Conservation (phyloP, 305 asterid genomes). For the Plantago lanceolata region DNA sequence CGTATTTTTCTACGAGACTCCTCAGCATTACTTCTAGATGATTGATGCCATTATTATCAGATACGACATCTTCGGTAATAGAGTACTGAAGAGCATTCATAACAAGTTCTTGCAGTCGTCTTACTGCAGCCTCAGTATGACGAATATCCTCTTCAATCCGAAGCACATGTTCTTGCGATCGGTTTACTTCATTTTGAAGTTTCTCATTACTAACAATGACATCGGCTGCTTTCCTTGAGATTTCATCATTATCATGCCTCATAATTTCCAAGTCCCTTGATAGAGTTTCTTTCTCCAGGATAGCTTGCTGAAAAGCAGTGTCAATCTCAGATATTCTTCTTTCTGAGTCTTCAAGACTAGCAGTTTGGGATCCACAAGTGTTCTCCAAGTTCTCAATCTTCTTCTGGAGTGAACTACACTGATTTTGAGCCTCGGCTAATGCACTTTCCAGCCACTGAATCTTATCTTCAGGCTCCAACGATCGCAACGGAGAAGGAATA, state of each 20-base stretch:
- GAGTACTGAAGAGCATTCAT: slow-evolving; percentile 56
- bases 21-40: slow-evolving; percentile 51
- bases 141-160: slow-evolving; percentile 48
- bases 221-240: slow-evolving; percentile 38
- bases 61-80: slow-evolving; percentile 38
- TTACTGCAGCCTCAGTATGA: slow-evolving; percentile 48
- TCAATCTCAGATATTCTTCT: slow-evolving; percentile 58
- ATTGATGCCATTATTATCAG: slow-evolving; percentile 44
- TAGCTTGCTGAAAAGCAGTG: slow-evolving; percentile 47
- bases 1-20: slow-evolving; percentile 60
- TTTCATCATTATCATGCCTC: slow-evolving; percentile 45
- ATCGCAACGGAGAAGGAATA: slow-evolving; percentile 76
- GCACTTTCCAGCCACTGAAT: slow-evolving; percentile 79
- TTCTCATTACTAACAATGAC: slow-evolving; percentile 38
- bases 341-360: slow-evolving; percentile 57
- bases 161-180: slow-evolving; percentile 51
- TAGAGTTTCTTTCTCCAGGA: slow-evolving; percentile 56
- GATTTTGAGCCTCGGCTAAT: slow-evolving; percentile 58
- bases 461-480: slow-evolving; percentile 81
- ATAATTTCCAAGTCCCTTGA: slow-evolving; percentile 51
- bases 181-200: slow-evolving; percentile 49
- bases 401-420: slow-evolving; percentile 65
- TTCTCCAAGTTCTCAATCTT: slow-evolving; percentile 59
- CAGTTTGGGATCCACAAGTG: slow-evolving; percentile 49
- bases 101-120: slow-evolving; percentile 57